Conservation (phyloP, 2,329 filamentous ascomycete species). For the Colletotrichum orbiculare region DNA sequence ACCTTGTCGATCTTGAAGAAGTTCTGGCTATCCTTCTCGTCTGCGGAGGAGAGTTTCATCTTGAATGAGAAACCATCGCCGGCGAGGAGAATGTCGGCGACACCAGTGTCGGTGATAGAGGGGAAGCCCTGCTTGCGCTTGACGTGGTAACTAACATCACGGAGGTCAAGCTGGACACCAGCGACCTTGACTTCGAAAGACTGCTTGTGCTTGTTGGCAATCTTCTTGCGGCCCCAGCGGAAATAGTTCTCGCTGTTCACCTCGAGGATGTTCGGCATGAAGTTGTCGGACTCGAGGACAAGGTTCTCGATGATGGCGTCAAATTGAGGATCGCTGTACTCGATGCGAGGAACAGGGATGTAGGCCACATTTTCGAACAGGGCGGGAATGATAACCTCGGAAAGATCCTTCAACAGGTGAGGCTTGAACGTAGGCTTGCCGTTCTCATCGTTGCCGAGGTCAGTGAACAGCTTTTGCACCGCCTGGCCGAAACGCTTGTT, state of each 20-base stretch:
- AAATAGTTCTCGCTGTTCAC: constrained; percentile 93
- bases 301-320: constrained; percentile 95
- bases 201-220: constrained; percentile 81
- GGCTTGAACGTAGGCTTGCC: constrained; percentile 93
- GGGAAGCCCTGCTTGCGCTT: constrained; percentile 96
- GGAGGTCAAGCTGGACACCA: constrained; percentile 92
- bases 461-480: constrained; percentile 83
- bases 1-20: constrained; percentile 97
- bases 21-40: constrained; percentile 79
- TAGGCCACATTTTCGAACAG: constrained; percentile 89
- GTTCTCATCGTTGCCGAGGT: constrained; percentile 87
- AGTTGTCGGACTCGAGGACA: constrained; percentile 94
- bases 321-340: constrained; percentile 85
- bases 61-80: constrained; percentile 93
- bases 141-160: constrained; percentile 92
- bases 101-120: constrained; percentile 84
- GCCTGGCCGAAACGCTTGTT: constrained; percentile 84
- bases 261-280: constrained; percentile 92
- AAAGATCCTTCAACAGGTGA: constrained; percentile 89
- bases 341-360: constrained; percentile 92
- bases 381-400: constrained; percentile 85
- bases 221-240: constrained; percentile 91
- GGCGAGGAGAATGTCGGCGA: constrained; percentile 88
- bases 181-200: constrained; percentile 84
- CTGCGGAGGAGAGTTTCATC: constrained; percentile 85